Conservation (phyloP, 78 protist species). For the Emiliania huxleyi region DNA sequence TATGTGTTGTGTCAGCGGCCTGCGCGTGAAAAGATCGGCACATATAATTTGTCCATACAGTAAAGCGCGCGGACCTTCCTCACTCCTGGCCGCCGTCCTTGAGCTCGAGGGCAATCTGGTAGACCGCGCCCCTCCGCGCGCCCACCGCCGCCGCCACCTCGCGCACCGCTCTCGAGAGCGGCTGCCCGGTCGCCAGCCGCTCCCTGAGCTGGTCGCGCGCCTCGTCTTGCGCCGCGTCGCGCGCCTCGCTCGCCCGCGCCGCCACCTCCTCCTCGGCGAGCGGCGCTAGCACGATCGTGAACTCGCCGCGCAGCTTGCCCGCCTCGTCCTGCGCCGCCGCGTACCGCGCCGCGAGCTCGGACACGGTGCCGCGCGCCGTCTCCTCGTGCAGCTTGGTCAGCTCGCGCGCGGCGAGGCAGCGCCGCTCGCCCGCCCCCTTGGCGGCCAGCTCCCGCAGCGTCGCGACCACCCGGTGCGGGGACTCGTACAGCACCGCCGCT, state of each 20-base stretch:
- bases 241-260: neutral
- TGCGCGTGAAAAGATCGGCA: too few species aligned
- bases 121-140: neutral
- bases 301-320: neutral
- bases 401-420: neutral
- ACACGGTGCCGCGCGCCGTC: neutral
- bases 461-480: neutral
- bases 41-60: too few species aligned
- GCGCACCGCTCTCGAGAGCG: neutral
- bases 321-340: neutral
- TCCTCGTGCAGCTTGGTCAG: constrained; percentile 26
- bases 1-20: too few species aligned
- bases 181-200: neutral
- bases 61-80: too few species aligned
- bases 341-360: neutral
- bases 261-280: neutral
- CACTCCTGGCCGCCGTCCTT: too few species aligned
- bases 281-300: neutral
- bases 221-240: neutral
- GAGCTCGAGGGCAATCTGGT: neutral
- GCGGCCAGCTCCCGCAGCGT: neutral
- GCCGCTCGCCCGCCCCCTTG: neutral
- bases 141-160: neutral
- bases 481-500: constrained; percentile 2
- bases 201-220: neutral